Evolutionary conservation across 2,329 filamentous ascomycete genomes (phyloP), one percentile per base, ranked within the genome.

Genomic region (Sporothrix variecibatus): DNA sequence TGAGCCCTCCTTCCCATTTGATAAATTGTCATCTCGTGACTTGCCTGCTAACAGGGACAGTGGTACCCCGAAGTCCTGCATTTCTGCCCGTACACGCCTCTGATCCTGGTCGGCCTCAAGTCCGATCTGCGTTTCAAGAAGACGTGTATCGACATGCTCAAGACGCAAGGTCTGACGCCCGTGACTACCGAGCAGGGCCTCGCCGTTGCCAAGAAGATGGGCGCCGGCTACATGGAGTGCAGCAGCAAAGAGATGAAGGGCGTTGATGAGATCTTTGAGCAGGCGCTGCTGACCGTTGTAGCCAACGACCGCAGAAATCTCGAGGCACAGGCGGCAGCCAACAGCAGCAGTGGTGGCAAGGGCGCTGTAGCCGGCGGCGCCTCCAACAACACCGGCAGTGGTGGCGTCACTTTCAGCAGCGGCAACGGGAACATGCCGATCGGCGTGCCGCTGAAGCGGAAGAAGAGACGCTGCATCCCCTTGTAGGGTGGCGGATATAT

Each of bases 11-110:
- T 11, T 26, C 9, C 23, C 51, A 23, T 8, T 9, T 11, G 11
- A 23, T 9, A 12, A 12, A 26, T 12, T 12, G 23, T 28, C 12
- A 8, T 12, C 28, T 26, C 4, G 23, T 28, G 34, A 34, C 31
- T n/a, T n/a, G 74, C 23, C 3, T 23, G 12, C 78, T 80, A 79
- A 85, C 80, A 75, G 58, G 23, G 17, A 72, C 79, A 98, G 96
- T 99, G 96, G 96, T 99, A 98, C 81, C 96, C 96, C 75, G 96
- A 99, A 86, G 96, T 99, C 79, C 90, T 98, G 73, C 96, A 99
- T 84, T 99, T 99, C 87, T 98, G 96, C 85, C 96, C 96, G 20
- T 97, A 96, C 80, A 98, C 95, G 1, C 96, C 96, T 31, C 91
- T 99, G 77, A 92, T 99, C 81, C 93, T 99, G 73, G 93, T 98